Evolutionary conservation across 805 yeast genomes (phyloP), one percentile per base, ranked within the genome.

Genomic region (Candida hungchunana): DNA sequence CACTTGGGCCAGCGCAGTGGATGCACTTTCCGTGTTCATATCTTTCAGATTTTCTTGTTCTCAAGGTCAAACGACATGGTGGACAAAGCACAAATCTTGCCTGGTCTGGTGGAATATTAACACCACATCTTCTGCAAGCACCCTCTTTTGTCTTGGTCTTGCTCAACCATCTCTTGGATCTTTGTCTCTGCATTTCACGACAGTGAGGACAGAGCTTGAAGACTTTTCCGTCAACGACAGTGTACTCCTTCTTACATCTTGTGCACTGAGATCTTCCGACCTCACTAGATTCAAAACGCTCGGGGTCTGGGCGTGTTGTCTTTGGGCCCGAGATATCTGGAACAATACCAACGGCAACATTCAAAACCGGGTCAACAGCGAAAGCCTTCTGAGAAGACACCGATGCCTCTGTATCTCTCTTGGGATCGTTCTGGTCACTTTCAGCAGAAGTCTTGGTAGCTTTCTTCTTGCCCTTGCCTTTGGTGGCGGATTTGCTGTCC

Each of bases 1-100:
- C 71, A 36, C 68, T 67, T 7, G 79, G 77, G 3, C 83, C 82
- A 1, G 78, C 65, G 43, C 86, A 79, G 50, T 79, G 85, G 12
- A 79, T 82, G 59, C 86, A 79, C 47, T 70, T 71, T 1, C 86
- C 85, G 44, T 67, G 71, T 10, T 76, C 75, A 6, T 75, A 81
- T 26, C 86, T 61, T 35, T 65, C 68, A 1, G 77, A 75, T 49
- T 79, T 79, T 31, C 77, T 60, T 2, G 69, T 60, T 43, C 85
- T 61, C 21, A 79, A 59, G 26, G 70, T 67, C 46, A 63, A 66
- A 27, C 86, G 63, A 48, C 86, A 79, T 28, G 64, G 65, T 5
- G 77, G 76, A 57, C 86, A 79, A 30, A 79, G 57, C 0, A 77
- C 84, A 55, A 57, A 79, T 36, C 69, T 66, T 26, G 64, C 62